A percentile compares a stretch with the other conserved stretches of the same genome.
phyloP scores from a whole-genome alignment of 2,329 filamentous ascomycete genomes.

The Exophiala calicioides region DNA sequence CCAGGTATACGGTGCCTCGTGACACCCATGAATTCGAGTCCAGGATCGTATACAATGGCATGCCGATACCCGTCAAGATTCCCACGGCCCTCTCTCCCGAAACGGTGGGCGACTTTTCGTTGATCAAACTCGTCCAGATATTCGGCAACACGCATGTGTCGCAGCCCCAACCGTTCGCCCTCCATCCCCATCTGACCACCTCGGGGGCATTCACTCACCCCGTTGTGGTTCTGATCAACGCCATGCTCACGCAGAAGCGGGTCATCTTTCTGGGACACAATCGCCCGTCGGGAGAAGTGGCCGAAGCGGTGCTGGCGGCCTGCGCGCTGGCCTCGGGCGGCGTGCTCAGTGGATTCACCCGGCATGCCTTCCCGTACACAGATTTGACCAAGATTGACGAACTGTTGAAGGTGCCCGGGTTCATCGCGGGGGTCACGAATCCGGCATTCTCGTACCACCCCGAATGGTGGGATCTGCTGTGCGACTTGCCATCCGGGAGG shows the following conservation, averaged over 20 bases:
- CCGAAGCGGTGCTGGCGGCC: conserved; percentile 95
- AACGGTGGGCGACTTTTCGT: conserved; percentile 94
- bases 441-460: conserved; percentile 92
- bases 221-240: conserved; percentile 91
- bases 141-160: conserved; percentile 84
- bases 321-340: conserved; percentile 92
- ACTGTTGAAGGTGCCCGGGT: conserved; percentile 90
- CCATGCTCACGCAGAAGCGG: conserved; percentile 91
- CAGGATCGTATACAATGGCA: conserved; percentile 91
- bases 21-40: conserved; percentile 99
- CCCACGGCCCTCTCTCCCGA: conserved; percentile 91
- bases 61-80: conserved; percentile 94
- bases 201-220: conserved; percentile 88
- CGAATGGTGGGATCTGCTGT: conserved; percentile 98
- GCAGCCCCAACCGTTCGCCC: conserved; percentile 76
- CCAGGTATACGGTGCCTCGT: conserved; percentile 74
- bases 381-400: conserved; percentile 98
- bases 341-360: conserved; percentile 87
- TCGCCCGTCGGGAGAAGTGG: conserved; percentile 90
- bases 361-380: conserved; percentile 96
- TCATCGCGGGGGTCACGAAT: conserved; percentile 97
- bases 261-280: conserved; percentile 96
- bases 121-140: conserved; percentile 95
- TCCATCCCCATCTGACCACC: conserved; percentile 91
- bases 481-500: conserved; percentile 85